Base-by-base conservation (phyloP, 73 alveolate species). In the Paramecium primaurelia region DNA sequence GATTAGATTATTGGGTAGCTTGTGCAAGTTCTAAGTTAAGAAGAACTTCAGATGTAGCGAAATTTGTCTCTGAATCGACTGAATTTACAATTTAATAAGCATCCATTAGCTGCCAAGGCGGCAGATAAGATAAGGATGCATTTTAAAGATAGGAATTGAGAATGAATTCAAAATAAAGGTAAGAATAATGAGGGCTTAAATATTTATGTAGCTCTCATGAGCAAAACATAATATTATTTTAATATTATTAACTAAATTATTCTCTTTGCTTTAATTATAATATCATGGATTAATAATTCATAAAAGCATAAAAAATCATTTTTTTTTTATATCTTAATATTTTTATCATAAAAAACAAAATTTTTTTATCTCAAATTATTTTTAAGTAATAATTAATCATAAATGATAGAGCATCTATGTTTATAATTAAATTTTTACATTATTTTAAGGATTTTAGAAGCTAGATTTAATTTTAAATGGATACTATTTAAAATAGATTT, bases 61-160 rank as follows among this genome's bases (percentile, higher is more conserved):
- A 38, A 38, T 75, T n/a, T 38, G 9, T 1, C 40, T 36, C 37
- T 38, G 58, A 42, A 38, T n/a, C 36, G 60, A 2, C 59, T 75
- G 2, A 75, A 75, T 75, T 34, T 75, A 34, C 7, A 14, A 11
- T 5, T 6, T 75, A 75, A 75, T 38, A 16, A 7, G 1, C 88
- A 75, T 42, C 88, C 88, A 20, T 75, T 75, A 34, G 88, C 88
- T n/a, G 88, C 58, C 2, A 75, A 75, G 18, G 88, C 88, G 22
- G 88, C 88, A 14, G 68, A 75, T 14, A 75, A 75, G 40, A 75
- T 75, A 38, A 37, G 4, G 60, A 36, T 32, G 14, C 16, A 38
- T 42, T 36, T 75, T 2, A 42, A 18, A 16, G 0, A 36, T 8
- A 30, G 68, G 0, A 28, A 51, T 64, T 64, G 84, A 25, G 3